Evolutionary conservation across 2,329 filamentous ascomycete genomes (phyloP), one percentile per base, ranked within the genome.

Genomic region (Fusarium setosum): DNA sequence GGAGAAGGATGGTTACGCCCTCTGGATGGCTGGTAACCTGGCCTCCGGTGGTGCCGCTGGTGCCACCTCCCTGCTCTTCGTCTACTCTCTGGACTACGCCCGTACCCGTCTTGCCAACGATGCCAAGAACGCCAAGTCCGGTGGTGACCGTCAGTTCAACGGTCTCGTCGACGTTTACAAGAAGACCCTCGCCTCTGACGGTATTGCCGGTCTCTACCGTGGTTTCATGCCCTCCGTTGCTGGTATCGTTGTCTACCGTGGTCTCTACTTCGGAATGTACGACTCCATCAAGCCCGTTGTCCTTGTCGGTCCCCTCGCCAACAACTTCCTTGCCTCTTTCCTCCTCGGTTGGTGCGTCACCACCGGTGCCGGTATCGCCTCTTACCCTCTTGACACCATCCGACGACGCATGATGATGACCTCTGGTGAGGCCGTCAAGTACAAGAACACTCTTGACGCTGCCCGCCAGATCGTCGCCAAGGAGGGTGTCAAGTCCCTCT

Each of bases 371-470:
- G 96, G 96, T 97, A 97, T 99, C 84, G 96, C 96, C 86, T 98
- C 96, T 80, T 99, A 99, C 90, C 96, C 96, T 87, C 94, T 99
- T 81, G 96, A 99, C 86, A 99, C 96, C 81, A 94, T 99, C 88
- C 96, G 96, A 90, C 94, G 96, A 90, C 96, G 96, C 88, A 99
- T 99, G 96, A 99, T 99, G 96, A 99, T 99, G 96, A 99, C 96
- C 78, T 90, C 87, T 72, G 88, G 88, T 85, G 87, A 96, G 93
- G 96, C 96, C 88, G 96, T 99, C 90, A 99, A 99, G 93, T 99
- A 99, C 93, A 93, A 92, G 84, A 92, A 90, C 82, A 97, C 96
- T 75, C 77, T 98, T 77, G 96, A 99, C 85, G 96, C 96, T 81
- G 94, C 90, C 84, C 88, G 88, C 84, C 93, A 98, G 91, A 99